A percentile compares a stretch with the other conserved stretches of the same genome.
phyloP scores from a whole-genome alignment of 768 basidiomycete species.

The Piloderma croceum region DNA sequence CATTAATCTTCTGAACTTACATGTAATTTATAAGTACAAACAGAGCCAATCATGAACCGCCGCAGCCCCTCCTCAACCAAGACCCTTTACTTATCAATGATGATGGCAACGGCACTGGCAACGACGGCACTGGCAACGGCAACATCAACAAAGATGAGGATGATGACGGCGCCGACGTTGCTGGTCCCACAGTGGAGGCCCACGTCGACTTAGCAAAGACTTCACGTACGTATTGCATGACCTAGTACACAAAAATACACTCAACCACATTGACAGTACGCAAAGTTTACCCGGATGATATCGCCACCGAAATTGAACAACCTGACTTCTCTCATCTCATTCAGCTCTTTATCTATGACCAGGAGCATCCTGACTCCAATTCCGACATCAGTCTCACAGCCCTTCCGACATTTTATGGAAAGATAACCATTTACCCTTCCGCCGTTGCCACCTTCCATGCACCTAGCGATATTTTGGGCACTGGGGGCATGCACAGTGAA shows the following conservation, averaged over 20 bases:
- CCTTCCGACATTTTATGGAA: slow-evolving; percentile 14
- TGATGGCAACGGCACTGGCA: too few relatives aligned
- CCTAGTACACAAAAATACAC: too few relatives aligned
- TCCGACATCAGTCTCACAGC: slow-evolving; percentile 8
- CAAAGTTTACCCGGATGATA: too few relatives aligned
- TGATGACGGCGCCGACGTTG: slow-evolving; percentile 4
- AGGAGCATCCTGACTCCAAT: slow-evolving; percentile 10
- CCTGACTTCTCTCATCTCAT: slow-evolving; percentile 11
- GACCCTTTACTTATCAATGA: too few relatives aligned
- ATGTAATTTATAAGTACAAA: too few relatives aligned
- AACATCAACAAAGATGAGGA: slow-evolving; percentile 7
- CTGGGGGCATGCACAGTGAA: slow-evolving; percentile 24
- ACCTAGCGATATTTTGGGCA: slow-evolving; percentile 30
- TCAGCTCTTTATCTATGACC: slow-evolving; percentile 12
- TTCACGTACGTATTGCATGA: slow-evolving; percentile 3
- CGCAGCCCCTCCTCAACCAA: too few relatives aligned
- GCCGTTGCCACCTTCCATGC: slow-evolving; percentile 27
- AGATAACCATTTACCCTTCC: slow-evolving; percentile 22
- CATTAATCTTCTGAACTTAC: too few relatives aligned
- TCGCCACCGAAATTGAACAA: slow-evolving; percentile 11
- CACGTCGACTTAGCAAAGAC: slow-evolving; percentile 9
- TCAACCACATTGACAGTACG: too few relatives aligned
- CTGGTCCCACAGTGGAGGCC: slow-evolving; percentile 1
- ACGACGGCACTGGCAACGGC: too few relatives aligned
- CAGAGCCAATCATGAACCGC: too few relatives aligned